phyloP scores from a whole-genome alignment of 306 rosid genomes.

The Ormosia semicastrata region DNA sequence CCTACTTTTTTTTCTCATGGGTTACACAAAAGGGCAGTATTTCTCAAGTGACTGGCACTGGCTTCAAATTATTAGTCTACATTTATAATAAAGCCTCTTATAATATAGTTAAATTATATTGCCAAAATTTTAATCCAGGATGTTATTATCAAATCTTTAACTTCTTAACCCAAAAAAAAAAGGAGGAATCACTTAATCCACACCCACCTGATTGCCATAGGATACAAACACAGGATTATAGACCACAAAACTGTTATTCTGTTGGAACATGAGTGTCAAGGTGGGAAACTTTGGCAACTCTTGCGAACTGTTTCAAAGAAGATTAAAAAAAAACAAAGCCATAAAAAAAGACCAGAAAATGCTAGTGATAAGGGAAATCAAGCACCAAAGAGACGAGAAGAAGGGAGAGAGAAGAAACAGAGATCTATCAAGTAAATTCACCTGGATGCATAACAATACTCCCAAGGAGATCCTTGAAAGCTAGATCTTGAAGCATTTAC shows the following conservation, averaged over 20 bases:
- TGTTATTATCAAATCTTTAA: not conserved
- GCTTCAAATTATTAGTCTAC: not conserved
- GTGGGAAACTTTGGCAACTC: conserved; percentile 70
- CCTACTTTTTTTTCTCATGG: not conserved
- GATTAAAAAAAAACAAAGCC: not conserved
- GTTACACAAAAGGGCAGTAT: not conserved
- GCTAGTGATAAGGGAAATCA: conserved; percentile 3
- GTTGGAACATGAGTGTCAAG: conserved; percentile 61
- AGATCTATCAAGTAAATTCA: conserved; percentile 28
- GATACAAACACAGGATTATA: conserved; percentile 54
- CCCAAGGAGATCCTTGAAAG: conserved; percentile 69
- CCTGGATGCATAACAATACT: conserved; percentile 82
- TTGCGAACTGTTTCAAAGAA: conserved; percentile 48
- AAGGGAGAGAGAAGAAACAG: not conserved
- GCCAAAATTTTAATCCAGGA: not conserved
- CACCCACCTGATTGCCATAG: conserved; percentile 56
- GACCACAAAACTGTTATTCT: conserved; percentile 80
- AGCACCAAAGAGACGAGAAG: not conserved
- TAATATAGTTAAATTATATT: not conserved
- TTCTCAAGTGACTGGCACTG: not conserved
- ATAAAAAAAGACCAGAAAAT: conserved; percentile 15
- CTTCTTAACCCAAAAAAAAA: not conserved
- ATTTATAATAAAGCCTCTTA: not conserved
- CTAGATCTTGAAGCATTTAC: conserved; percentile 66
- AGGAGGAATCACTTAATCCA: conserved; percentile 16